A percentile compares a stretch with the other conserved stretches of the same genome.
These are phyloP conservation scores for Macrolepiota fuliginosa DNA, from an alignment of 768 basidiomycete genomes.

Conservation along the genomic window DNA sequence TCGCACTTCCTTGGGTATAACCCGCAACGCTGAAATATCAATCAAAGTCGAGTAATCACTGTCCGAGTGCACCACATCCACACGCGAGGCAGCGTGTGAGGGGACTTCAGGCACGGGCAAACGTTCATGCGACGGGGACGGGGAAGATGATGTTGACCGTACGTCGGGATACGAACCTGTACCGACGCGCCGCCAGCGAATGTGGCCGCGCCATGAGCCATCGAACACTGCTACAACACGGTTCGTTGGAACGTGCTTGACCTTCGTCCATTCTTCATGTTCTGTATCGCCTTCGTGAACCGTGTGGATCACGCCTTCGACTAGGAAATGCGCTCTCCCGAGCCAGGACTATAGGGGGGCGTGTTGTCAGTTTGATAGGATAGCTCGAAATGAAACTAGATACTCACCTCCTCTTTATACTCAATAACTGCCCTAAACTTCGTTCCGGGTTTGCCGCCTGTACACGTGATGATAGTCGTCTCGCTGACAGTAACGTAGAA, in stretches of 20 bases:
- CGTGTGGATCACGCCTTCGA: slow-evolving; percentile 89
- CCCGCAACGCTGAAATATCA: slow-evolving; percentile 67
- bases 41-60: slow-evolving; percentile 67
- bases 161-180: slow-evolving; percentile 39
- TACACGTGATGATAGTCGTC: slow-evolving; percentile 78
- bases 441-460: slow-evolving; percentile 57
- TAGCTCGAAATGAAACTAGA: background rate
- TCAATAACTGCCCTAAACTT: slow-evolving; percentile 82
- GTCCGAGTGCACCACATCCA: slow-evolving; percentile 39
- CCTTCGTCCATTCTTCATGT: slow-evolving; percentile 73
- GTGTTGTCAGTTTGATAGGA: background rate
- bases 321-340: slow-evolving; percentile 77
- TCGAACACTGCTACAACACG: slow-evolving; percentile 80
- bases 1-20: slow-evolving; percentile 83
- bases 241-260: slow-evolving; percentile 86
- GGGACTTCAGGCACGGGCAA: slow-evolving; percentile 35
- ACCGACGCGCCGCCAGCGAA: slow-evolving; percentile 74
- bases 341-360: slow-evolving; percentile 71
- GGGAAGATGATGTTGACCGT: slow-evolving; percentile 44
- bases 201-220: slow-evolving; percentile 81
- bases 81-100: slow-evolving; percentile 39
- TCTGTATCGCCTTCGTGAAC: slow-evolving; percentile 63
- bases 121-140: slow-evolving; percentile 42
- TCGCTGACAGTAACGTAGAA: slow-evolving; percentile 90
- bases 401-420: slow-evolving; percentile 91